Percentiles rank a stretch among this genome's conserved stretches.
Conservation (phyloP, 2,329 filamentous ascomycete species). For the Ophiostoma himal-ulmi region DNA sequence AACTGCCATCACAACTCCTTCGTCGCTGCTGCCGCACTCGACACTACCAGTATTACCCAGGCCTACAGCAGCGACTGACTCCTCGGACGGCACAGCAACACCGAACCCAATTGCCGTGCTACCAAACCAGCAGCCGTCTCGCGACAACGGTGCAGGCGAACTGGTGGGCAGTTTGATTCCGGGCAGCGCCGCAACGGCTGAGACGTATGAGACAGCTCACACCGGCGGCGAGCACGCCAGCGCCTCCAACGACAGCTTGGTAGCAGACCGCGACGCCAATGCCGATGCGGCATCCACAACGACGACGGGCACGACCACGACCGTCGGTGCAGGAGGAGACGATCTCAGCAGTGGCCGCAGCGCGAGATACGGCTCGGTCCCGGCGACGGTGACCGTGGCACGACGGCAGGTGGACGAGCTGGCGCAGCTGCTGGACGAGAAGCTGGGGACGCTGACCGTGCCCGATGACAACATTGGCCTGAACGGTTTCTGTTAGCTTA, state of each 20-base stretch:
- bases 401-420: slow-evolving; percentile 55
- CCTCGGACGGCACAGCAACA: background rate
- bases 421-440: slow-evolving; percentile 55
- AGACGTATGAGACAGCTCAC: slow-evolving; percentile 17
- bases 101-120: slow-evolving; percentile 1
- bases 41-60: background rate
- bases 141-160: background rate
- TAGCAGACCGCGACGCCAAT: background rate
- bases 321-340: slow-evolving; percentile 25
- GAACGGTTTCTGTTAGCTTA: slow-evolving; percentile 25
- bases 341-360: slow-evolving; percentile 38
- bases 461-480: slow-evolving; percentile 47
- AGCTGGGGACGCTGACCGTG: slow-evolving; percentile 48
- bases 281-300: slow-evolving; percentile 21
- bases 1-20: slow-evolving; percentile 10
- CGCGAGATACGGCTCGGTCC: slow-evolving; percentile 34
- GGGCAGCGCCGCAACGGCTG: slow-evolving; percentile 13
- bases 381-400: slow-evolving; percentile 46
- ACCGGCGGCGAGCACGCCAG: background rate
- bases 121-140: background rate
- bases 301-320: slow-evolving; percentile 31
- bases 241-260: background rate
- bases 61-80: background rate
- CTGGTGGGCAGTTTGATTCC: slow-evolving; percentile 12
- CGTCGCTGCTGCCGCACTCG: slow-evolving; percentile 18